These are phyloP conservation scores for Emydomyces testavorans DNA, from an alignment of 2,329 filamentous ascomycete genomes.

Conservation along the genomic window DNA sequence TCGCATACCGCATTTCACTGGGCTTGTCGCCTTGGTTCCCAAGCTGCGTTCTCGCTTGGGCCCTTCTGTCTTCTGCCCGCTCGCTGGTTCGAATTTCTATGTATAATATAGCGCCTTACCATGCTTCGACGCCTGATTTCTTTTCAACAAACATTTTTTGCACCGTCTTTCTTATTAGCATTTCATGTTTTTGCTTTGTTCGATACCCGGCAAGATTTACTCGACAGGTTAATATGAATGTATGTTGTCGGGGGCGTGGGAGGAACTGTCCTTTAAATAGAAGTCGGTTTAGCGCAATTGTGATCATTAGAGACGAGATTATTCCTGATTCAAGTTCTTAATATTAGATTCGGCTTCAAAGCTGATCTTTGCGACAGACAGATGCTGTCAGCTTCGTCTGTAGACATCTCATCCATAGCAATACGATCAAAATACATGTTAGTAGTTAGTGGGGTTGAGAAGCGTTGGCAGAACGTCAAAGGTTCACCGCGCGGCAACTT, in stretches of 20 bases:
- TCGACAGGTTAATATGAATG: background rate
- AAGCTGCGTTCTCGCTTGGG: too few relatives aligned
- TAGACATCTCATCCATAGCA: too few relatives aligned
- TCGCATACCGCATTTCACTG: too few relatives aligned
- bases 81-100: too few relatives aligned
- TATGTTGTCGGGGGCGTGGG: conserved; percentile 7
- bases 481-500: background rate
- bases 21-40: too few relatives aligned
- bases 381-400: background rate
- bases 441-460: background rate
- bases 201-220: conserved; percentile 4
- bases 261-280: background rate
- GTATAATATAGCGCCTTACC: too few relatives aligned
- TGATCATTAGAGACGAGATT: background rate
- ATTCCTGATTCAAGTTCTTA: background rate
- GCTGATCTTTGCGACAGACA: background rate
- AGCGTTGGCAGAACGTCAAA: conserved; percentile 1
- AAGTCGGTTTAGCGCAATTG: background rate
- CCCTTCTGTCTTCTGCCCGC: too few relatives aligned
- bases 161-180: background rate
- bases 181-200: conserved; percentile 2
- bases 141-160: background rate
- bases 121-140: too few relatives aligned
- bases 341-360: background rate
- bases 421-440: too few relatives aligned